Conservation (phyloP, 805 yeast species). For the Metschnikowia sp. region DNA sequence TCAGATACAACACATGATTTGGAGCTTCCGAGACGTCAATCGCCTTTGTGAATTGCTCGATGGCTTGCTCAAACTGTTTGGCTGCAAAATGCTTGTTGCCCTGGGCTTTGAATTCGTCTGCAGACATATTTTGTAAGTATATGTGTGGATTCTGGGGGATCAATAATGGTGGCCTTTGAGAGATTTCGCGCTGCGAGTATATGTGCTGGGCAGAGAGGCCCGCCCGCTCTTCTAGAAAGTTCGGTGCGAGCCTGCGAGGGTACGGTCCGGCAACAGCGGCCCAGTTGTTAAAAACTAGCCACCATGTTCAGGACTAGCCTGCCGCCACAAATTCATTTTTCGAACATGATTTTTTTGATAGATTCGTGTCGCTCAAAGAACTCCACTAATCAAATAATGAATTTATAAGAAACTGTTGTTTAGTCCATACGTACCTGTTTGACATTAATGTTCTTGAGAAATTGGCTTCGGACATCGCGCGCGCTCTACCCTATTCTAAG, state of each 20-base stretch:
- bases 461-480: too few species aligned
- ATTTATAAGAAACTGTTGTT: too few species aligned
- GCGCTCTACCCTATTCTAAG: too few species aligned
- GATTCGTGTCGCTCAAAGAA: too few species aligned
- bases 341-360: too few species aligned
- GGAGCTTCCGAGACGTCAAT: conserved; percentile 78
- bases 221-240: conserved; percentile 18
- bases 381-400: too few species aligned
- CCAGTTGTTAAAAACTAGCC: too few species aligned
- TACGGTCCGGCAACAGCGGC: too few species aligned
- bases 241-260: conserved; percentile 8
- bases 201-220: not conserved
- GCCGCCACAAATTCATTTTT: too few species aligned
- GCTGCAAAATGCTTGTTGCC: conserved; percentile 92
- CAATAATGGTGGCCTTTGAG: not conserved
- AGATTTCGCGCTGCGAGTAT: not conserved
- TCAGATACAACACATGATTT: conserved; percentile 89
- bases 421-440: too few species aligned
- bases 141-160: not conserved
- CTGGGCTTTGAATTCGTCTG: conserved; percentile 80
- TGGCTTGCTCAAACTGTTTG: conserved; percentile 78
- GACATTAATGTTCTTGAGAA: too few species aligned
- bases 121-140: conserved; percentile 38
- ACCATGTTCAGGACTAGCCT: too few species aligned
- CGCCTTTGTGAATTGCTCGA: conserved; percentile 79